Evolutionary conservation across 495 filamentous ascomycete genomes (phyloP).

Genomic region (Aspergillus asperescens): DNA sequence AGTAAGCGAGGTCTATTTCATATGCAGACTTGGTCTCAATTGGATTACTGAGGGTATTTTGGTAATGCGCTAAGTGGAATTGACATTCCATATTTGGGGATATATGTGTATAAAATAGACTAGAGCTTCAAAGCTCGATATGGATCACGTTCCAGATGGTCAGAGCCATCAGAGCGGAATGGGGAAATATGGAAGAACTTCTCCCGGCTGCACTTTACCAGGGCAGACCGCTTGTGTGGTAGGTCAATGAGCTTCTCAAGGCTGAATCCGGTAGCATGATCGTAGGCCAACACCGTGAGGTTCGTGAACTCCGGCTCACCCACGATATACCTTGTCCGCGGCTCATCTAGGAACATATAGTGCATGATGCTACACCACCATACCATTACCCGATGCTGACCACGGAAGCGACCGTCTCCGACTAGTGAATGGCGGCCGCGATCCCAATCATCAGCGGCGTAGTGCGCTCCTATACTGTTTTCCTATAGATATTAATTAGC

Average conservation of each 20-base stretch:
- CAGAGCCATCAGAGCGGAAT: conserved; percentile 31
- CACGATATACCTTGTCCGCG: conserved; percentile 53
- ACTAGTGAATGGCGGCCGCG: conserved; percentile 61
- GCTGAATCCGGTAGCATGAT: conserved; percentile 54
- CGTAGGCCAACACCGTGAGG: conserved; percentile 53
- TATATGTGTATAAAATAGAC: not conserved
- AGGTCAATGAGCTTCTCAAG: conserved; percentile 57
- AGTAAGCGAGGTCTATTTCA: not conserved
- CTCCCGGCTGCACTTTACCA: conserved; percentile 52
- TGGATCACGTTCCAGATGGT: conserved; percentile 23
- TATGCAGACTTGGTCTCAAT: not conserved
- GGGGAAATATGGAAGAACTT: conserved; percentile 60
- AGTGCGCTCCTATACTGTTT: conserved; percentile 57
- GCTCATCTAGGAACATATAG: conserved; percentile 60
- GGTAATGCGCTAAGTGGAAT: too few relatives aligned
- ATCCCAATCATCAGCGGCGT: conserved; percentile 52
- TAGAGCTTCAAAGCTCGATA: conserved; percentile 24
- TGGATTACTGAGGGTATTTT: too few relatives aligned
- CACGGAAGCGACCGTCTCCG: conserved; percentile 56
- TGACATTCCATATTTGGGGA: not conserved
- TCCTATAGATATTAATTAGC: conserved; percentile 34
- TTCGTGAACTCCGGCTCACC: conserved; percentile 58
- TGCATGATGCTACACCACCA: conserved; percentile 66
- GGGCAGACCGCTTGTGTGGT: conserved; percentile 54
- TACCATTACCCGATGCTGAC: conserved; percentile 56